These are phyloP conservation scores for Umbellularia californica DNA, from an alignment of 164 flowering plant species.

Conservation along the genomic window DNA sequence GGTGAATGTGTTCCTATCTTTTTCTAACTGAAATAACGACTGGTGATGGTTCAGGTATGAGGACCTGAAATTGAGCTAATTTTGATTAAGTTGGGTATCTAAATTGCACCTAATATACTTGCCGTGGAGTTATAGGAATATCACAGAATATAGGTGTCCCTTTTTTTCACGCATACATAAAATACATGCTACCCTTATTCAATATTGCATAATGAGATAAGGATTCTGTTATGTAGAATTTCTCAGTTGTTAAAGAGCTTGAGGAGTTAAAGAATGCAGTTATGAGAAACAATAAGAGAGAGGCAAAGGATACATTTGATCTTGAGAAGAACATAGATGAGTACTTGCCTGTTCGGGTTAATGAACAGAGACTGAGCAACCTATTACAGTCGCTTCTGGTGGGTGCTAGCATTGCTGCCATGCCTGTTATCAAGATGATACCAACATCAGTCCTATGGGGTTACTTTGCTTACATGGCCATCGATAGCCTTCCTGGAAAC, in stretches of 20 bases:
- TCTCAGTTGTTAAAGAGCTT: constrained; percentile 36
- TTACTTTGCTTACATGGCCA: constrained; percentile 79
- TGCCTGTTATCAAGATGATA: constrained; percentile 51
- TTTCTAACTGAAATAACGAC: background rate
- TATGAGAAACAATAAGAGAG: constrained; percentile 29
- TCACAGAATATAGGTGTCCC: background rate
- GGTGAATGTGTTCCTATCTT: background rate
- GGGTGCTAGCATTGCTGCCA: constrained; percentile 37
- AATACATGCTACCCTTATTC: background rate
- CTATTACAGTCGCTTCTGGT: constrained; percentile 64
- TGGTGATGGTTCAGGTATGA: background rate
- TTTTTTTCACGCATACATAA: background rate
- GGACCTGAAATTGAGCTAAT: background rate
- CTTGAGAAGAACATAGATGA: constrained; percentile 66
- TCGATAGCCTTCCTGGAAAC: constrained; percentile 82
- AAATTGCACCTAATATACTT: background rate
- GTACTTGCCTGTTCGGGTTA: constrained; percentile 70
- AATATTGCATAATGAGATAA: background rate
- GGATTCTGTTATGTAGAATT: constrained; percentile 20
- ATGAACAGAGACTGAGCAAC: constrained; percentile 76
- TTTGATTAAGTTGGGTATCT: background rate
- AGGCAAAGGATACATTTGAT: constrained; percentile 35
- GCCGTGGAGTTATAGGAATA: background rate
- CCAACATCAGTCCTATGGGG: constrained; percentile 74
- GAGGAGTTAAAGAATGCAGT: constrained; percentile 51